phyloP scores from a whole-genome alignment of 2,329 filamentous ascomycete species.

The Nannizziopsis barbatae region DNA sequence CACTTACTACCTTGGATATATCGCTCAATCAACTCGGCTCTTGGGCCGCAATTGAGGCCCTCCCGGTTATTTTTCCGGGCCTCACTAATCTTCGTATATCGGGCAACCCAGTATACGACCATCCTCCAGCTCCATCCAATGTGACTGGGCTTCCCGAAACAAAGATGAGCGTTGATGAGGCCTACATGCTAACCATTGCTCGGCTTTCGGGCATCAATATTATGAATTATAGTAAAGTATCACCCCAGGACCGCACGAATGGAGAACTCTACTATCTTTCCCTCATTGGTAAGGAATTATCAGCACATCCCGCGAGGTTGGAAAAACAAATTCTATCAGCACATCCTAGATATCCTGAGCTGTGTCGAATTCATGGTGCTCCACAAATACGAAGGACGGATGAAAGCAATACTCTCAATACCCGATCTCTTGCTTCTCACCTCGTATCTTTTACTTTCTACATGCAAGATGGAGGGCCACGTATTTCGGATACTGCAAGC shows the following conservation, averaged over 20 bases:
- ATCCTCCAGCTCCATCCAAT: slow-evolving; percentile 26
- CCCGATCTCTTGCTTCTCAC: slow-evolving; percentile 70
- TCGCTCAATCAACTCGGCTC: slow-evolving; percentile 58
- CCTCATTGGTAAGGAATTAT: slow-evolving; percentile 66
- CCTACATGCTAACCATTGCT: slow-evolving; percentile 77
- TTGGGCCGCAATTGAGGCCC: slow-evolving; percentile 63
- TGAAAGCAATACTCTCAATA: slow-evolving; percentile 43
- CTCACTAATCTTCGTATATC: slow-evolving; percentile 65
- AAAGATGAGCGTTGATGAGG: slow-evolving; percentile 54
- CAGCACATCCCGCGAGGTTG: slow-evolving; percentile 32
- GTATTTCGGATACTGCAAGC: slow-evolving; percentile 12
- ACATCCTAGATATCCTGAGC: slow-evolving; percentile 61
- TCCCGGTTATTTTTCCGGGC: slow-evolving; percentile 59
- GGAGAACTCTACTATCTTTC: slow-evolving; percentile 91
- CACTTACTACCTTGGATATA: slow-evolving; percentile 56
- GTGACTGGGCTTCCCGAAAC: slow-evolving; percentile 32
- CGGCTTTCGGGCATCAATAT: slow-evolving; percentile 56
- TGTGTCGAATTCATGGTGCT: slow-evolving; percentile 66
- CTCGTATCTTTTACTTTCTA: slow-evolving; percentile 54
- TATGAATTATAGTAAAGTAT: slow-evolving; percentile 53
- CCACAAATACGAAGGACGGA: slow-evolving; percentile 49
- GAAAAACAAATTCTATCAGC: slow-evolving; percentile 43
- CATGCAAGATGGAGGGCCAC: slow-evolving; percentile 27
- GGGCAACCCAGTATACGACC: slow-evolving; percentile 72
- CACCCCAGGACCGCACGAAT: slow-evolving; percentile 63